Evolutionary conservation across 192 early-diverging fungal species (phyloP).

Genomic region (Coemansia sp.): DNA sequence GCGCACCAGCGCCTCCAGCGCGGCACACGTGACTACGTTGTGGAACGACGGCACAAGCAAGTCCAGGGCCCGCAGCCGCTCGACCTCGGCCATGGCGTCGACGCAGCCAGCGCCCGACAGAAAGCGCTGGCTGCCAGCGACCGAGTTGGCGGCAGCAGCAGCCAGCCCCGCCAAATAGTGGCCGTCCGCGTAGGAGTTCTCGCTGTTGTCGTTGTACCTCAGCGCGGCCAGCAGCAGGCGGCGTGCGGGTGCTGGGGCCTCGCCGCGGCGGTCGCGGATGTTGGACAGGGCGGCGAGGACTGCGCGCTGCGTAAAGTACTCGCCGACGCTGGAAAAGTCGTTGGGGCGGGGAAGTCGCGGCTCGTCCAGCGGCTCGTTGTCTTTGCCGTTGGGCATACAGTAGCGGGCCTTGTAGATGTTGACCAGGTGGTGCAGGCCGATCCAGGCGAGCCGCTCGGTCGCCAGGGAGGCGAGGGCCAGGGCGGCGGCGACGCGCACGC

Average conservation of each 20-base stretch:
- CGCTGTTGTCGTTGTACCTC: slow-evolving; percentile 91
- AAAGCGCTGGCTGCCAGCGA: slow-evolving; percentile 57
- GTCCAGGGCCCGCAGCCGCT: slow-evolving; percentile 79
- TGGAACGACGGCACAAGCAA: slow-evolving; percentile 84
- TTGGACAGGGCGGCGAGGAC: slow-evolving; percentile 74
- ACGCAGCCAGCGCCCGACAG: slow-evolving; percentile 4
- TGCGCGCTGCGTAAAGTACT: slow-evolving; percentile 93
- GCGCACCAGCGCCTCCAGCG: slow-evolving; percentile 72
- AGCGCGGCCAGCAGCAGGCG: slow-evolving; percentile 77
- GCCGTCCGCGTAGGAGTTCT: slow-evolving; percentile 82
- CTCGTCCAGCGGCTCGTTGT: slow-evolving; percentile 21
- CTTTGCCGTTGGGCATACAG: slow-evolving; percentile 59
- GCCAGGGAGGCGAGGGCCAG: slow-evolving; percentile 70
- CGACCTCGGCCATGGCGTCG: slow-evolving; percentile 66
- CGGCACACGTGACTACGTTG: slow-evolving; percentile 81
- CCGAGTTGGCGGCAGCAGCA: slow-evolving; percentile 67
- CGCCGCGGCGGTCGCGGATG: slow-evolving; percentile 66
- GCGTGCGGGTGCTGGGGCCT: slow-evolving; percentile 66
- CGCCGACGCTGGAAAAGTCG: slow-evolving; percentile 83
- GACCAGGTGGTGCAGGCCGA: slow-evolving; percentile 73
- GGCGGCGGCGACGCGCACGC: slow-evolving; percentile 83
- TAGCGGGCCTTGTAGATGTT: slow-evolving; percentile 77
- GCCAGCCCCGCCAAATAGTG: slow-evolving; percentile 80
- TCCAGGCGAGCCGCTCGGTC: slow-evolving; percentile 61
- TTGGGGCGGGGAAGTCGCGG: slow-evolving; percentile 77